Evolutionary conservation across 2,329 filamentous ascomycete species (phyloP).

Genomic region (Phoma sp.): DNA sequence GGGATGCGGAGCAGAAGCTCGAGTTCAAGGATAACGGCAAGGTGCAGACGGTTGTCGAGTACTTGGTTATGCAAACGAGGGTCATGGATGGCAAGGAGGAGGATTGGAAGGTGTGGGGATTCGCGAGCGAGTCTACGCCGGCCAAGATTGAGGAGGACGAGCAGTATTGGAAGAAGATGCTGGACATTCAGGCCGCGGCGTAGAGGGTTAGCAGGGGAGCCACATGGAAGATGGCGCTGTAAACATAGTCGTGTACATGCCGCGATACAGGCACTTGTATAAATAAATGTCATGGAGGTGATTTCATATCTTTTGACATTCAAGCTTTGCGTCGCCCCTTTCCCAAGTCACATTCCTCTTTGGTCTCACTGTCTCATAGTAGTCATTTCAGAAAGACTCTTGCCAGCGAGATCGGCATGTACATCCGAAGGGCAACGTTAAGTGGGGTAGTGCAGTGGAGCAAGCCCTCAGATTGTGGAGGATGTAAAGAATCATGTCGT

Average conservation of each 20-base stretch:
- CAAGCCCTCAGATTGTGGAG: conserved; percentile 2
- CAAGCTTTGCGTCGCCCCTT: background rate
- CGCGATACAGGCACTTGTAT: conserved; percentile 11
- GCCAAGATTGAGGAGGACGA: conserved; percentile 31
- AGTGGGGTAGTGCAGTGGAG: conserved; percentile 9
- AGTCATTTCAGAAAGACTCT: background rate
- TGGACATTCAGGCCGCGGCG: conserved; percentile 24
- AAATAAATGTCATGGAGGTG: background rate
- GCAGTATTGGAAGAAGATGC: conserved; percentile 27
- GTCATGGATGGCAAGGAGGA: conserved; percentile 56
- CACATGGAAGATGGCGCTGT: conserved; percentile 11
- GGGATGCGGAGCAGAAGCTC: background rate
- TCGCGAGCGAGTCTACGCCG: conserved; percentile 58
- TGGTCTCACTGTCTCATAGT: background rate
- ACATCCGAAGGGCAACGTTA: conserved; percentile 11
- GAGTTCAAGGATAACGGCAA: conserved; percentile 2
- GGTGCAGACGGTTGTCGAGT: conserved; percentile 60
- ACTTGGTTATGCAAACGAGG: conserved; percentile 65
- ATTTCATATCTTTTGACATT: background rate
- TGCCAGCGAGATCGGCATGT: background rate
- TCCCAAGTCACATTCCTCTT: no score
- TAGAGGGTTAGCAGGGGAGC: background rate
- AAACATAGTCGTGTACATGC: conserved; percentile 22
- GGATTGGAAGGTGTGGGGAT: conserved; percentile 72
- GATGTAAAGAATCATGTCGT: conserved; percentile 12